Percentiles rank a stretch among this genome's conserved stretches.
phyloP scores from a whole-genome alignment of 805 yeast species.

The Wickerhamiella shivajii region DNA sequence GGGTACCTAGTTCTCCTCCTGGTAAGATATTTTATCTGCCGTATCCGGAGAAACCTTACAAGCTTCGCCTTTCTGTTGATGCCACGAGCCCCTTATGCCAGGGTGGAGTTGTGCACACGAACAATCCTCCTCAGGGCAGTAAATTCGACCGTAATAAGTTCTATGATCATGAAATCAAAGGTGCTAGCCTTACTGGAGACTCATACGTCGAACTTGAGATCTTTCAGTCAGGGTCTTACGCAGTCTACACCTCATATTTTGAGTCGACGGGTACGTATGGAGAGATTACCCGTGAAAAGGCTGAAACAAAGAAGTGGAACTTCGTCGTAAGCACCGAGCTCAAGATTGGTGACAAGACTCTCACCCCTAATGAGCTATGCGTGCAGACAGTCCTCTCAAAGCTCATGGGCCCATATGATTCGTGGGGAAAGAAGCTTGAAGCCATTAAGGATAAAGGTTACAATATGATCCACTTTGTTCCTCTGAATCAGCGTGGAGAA shows the following conservation, averaged over 20 bases:
- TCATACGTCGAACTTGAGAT: conserved; percentile 45
- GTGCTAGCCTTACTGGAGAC: conserved; percentile 46
- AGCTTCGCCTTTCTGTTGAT: conserved; percentile 45
- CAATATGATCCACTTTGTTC: conserved; percentile 94
- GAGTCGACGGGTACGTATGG: conserved; percentile 16
- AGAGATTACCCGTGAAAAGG: conserved; percentile 21
- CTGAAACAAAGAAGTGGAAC: conserved; percentile 41
- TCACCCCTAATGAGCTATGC: conserved; percentile 66
- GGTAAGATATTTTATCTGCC: conserved; percentile 29
- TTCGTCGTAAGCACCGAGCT: conserved; percentile 74
- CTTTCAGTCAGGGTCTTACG: conserved; percentile 62
- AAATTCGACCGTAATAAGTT: conserved; percentile 44
- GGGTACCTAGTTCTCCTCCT: conserved; percentile 20
- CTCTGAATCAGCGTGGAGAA: conserved; percentile 76
- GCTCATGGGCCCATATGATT: conserved; percentile 59
- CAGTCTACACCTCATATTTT: conserved; percentile 53
- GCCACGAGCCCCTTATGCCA: conserved; percentile 65
- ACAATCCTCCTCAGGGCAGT: conserved; percentile 40
- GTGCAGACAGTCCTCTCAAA: conserved; percentile 79
- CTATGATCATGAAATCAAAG: conserved; percentile 32
- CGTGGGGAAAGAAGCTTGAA: conserved; percentile 54
- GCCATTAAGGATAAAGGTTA: conserved; percentile 62
- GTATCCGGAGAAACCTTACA: conserved; percentile 27
- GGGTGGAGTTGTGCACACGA: conserved; percentile 59
- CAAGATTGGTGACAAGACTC: conserved; percentile 35